Conservation (phyloP, 208 protist genomes). For the Leptomonas seymouri region DNA sequence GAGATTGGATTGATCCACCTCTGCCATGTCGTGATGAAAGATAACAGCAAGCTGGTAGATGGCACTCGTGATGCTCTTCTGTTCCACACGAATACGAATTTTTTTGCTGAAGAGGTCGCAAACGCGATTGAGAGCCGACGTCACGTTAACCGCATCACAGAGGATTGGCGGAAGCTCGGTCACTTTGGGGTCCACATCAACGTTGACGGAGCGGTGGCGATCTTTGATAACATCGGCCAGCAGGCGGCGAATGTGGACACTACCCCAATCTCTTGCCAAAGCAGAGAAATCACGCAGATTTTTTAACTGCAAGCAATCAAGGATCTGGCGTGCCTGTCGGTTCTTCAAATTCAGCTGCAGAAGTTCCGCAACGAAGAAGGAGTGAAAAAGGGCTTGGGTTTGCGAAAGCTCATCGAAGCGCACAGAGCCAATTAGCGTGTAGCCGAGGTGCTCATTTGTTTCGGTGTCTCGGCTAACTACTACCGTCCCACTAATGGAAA, state of each 20-base stretch:
- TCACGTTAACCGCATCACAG: conserved; percentile 51
- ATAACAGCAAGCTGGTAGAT: conserved; percentile 59
- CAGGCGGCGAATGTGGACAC: conserved; percentile 47
- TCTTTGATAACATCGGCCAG: conserved; percentile 62
- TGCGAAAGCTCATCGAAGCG: conserved; percentile 51
- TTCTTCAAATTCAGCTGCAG: conserved; percentile 40
- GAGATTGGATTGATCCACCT: conserved; percentile 38
- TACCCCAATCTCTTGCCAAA: conserved; percentile 47
- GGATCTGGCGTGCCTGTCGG: conserved; percentile 44
- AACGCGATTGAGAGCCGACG: conserved; percentile 38
- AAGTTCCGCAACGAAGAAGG: conserved; percentile 61
- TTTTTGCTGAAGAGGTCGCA: conserved; percentile 59
- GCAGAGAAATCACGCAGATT: conserved; percentile 56
- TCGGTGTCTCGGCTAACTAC: conserved; percentile 39
- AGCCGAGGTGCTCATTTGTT: conserved; percentile 46
- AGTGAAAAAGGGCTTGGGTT: conserved; percentile 52
- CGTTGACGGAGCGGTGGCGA: conserved; percentile 43
- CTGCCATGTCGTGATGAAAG: conserved; percentile 49
- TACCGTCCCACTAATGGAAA: conserved; percentile 52
- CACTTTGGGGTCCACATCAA: conserved; percentile 60
- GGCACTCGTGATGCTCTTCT: conserved; percentile 55
- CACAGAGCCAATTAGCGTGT: conserved; percentile 58
- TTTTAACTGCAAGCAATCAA: conserved; percentile 64
- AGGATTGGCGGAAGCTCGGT: conserved; percentile 51
- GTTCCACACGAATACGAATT: conserved; percentile 59